A percentile compares a stretch with the other conserved stretches of the same genome.
Conservation (phyloP, 495 filamentous ascomycete genomes). For the Extremus antarcticus region DNA sequence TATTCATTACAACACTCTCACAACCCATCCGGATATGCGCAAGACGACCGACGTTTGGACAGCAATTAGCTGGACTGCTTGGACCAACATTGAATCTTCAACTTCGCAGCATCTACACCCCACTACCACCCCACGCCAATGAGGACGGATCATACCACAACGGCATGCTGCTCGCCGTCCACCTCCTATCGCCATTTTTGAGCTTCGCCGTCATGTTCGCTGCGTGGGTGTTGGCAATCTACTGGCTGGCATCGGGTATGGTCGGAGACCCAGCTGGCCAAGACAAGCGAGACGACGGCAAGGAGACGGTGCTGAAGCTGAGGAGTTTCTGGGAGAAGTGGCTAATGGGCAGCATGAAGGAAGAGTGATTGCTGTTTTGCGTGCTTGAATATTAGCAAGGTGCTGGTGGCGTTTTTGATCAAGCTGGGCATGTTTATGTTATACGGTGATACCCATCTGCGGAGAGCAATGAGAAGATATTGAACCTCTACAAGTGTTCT, state of each 20-base stretch:
- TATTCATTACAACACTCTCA: constrained; percentile 24
- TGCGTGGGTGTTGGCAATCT: constrained; percentile 50
- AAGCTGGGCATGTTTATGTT: not conserved
- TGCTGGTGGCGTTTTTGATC: not conserved
- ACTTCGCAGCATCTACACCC: constrained; percentile 30
- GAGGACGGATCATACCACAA: constrained; percentile 23
- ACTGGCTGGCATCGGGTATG: constrained; percentile 53
- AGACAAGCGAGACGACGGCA: constrained; percentile 51
- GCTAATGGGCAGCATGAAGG: constrained; percentile 27
- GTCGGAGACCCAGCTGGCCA: constrained; percentile 54
- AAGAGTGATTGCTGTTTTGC: too few relatives aligned
- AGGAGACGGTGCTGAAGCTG: constrained; percentile 49
- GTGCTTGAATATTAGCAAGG: not conserved
- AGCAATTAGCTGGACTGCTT: constrained; percentile 27
- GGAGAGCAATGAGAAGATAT: not conserved
- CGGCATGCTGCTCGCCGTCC: constrained; percentile 37
- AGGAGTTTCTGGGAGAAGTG: constrained; percentile 52
- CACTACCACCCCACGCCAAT: constrained; percentile 16
- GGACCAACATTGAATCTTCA: constrained; percentile 29
- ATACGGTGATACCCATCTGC: not conserved
- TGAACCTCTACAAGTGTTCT: not conserved
- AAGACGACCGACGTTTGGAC: constrained; percentile 17
- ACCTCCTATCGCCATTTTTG: constrained; percentile 44
- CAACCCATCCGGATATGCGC: constrained; percentile 29
- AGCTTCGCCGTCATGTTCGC: constrained; percentile 43